These are phyloP conservation scores for Neodidymelliopsis sp. DNA, from an alignment of 2,329 filamentous ascomycete genomes.

Conservation along the genomic window DNA sequence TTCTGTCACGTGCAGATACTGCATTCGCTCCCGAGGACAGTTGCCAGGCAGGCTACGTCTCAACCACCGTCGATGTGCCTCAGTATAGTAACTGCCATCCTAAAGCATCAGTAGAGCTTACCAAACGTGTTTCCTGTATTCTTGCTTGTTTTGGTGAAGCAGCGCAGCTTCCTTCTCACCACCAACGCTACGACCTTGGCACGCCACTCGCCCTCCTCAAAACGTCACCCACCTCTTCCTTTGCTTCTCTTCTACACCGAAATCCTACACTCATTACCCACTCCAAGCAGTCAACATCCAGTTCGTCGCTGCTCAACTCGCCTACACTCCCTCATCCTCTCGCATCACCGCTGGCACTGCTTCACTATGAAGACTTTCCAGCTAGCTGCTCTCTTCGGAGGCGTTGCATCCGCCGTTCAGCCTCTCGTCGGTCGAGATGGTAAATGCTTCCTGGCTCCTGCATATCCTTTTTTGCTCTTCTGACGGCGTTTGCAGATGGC, in stretches of 20 bases:
- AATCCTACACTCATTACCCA: conserved; percentile 37
- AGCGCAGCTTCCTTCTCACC: conserved; percentile 25
- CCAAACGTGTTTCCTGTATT: neutral
- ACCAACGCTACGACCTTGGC: conserved; percentile 28
- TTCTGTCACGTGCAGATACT: conserved; percentile 20
- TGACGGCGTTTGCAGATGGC: conserved; percentile 20
- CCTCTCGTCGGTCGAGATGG: conserved; percentile 30
- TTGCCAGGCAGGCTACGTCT: neutral
- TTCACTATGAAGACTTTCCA: conserved; percentile 39
- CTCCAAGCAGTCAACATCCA: conserved; percentile 20
- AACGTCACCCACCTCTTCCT: conserved; percentile 10
- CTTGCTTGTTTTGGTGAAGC: conserved; percentile 28
- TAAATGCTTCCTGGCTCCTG: conserved; percentile 20
- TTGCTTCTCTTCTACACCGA: conserved; percentile 21
- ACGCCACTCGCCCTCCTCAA: conserved; percentile 23
- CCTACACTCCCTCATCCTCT: conserved; percentile 30
- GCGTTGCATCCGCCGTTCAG: conserved; percentile 29
- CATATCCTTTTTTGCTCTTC: neutral
- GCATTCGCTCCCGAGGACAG: neutral
- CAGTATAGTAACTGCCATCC: conserved; percentile 10
- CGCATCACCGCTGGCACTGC: conserved; percentile 21
- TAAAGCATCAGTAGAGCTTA: neutral
- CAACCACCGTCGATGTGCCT: neutral
- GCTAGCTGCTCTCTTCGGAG: conserved; percentile 34
- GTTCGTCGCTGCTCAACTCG: conserved; percentile 26